These are phyloP conservation scores for Hibiscus mutabilis DNA, from an alignment of 345 rosid species.

Conservation along the genomic window DNA sequence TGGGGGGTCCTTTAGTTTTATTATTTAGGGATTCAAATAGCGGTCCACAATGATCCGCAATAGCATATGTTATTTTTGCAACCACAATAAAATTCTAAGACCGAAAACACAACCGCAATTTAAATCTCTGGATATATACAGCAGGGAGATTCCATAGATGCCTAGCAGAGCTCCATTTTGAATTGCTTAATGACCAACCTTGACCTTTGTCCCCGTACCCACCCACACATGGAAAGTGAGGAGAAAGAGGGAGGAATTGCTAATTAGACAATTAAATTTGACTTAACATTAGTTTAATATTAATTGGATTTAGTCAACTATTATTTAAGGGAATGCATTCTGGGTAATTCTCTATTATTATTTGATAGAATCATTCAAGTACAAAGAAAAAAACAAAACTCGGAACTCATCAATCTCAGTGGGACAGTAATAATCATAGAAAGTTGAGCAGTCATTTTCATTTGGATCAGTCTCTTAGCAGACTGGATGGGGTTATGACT, in stretches of 20 bases:
- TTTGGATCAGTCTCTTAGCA: neutral
- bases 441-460: neutral
- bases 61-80: too few species aligned
- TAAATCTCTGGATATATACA: too few species aligned
- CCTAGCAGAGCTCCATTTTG: neutral
- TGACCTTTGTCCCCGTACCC: neutral
- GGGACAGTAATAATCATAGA: neutral
- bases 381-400: neutral
- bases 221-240: conserved; percentile 3
- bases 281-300: neutral
- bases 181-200: neutral
- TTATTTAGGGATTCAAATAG: too few species aligned
- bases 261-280: neutral
- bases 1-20: neutral
- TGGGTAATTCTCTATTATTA: neutral
- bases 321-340: neutral
- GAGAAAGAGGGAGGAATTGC: neutral
- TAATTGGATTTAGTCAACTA: neutral
- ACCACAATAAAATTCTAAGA: too few species aligned
- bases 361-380: conserved; percentile 9
- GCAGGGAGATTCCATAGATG: neutral
- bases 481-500: neutral
- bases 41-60: too few species aligned
- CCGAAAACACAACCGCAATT: too few species aligned
- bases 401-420: neutral